Base-by-base conservation (phyloP, 208 protist species). In the Wallacemonas collosoma region DNA sequence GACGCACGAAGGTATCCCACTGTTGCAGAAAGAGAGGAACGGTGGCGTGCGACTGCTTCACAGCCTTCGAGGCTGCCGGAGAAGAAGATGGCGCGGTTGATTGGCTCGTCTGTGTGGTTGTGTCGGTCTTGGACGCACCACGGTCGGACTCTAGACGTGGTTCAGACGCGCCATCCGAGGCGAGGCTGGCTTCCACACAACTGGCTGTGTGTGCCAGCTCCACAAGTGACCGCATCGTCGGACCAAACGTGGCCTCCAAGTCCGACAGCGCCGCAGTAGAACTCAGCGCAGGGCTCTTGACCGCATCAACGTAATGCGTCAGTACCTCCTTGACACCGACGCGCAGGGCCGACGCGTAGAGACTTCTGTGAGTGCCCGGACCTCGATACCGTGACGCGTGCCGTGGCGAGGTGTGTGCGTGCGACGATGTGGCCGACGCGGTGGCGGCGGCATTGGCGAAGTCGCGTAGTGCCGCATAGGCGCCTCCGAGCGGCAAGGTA, bases 331-430 rank as follows among this genome's bases (percentile, higher is more conserved):
- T 36, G 17, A 92, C 69, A 8, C 77, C 87, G 14, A 68, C 81
- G n/a, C 77, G 87, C 39, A 93, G 66, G 14, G 88, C 88, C 5
- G 85, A 73, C 17, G 75, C 56, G 62, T 93, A 93, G 11, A 93
- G 67, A 1, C 87, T 89, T 14, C 87, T 4, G 38, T 11, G 55
- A 35, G 11, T 63, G 57, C 35, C 1, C 36, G 7, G 36, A 14
- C 57, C 26, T 26, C 26, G 26, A n/a, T 6, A 63, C 57, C 0
- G 57, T 63, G 57, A 45, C 9, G 26, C 5, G 57, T 11, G 55
- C 15, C 15, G 48, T 53, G 48, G 48, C 48, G 15, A 17, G 54
- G 15, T 58, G 54, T 35, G 47, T 51, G 47, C 54, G 54, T 58
- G 54, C 54, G 54, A 58, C 6, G 54, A 17, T 17, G 57, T 26